phyloP scores from a whole-genome alignment of 371 early-diverging fungal species.

The Rhizopus delemar region DNA sequence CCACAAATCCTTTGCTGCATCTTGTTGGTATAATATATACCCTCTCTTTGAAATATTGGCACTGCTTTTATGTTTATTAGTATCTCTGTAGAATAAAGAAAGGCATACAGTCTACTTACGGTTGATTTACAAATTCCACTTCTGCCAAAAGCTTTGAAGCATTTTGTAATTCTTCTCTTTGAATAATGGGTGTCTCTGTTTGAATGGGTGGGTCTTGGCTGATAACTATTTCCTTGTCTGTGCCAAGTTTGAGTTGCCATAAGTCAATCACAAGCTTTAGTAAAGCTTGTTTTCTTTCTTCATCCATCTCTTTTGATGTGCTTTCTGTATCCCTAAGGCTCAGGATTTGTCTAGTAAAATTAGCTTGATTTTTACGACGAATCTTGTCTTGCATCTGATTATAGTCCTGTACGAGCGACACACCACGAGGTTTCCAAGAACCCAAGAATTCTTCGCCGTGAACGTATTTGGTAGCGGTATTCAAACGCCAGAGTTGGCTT shows the following conservation, averaged over 20 bases:
- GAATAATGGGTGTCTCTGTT: not conserved
- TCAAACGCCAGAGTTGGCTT: constrained; percentile 73
- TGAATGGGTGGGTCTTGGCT: constrained; percentile 52
- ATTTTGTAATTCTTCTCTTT: constrained; percentile 25
- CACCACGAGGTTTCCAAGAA: constrained; percentile 76
- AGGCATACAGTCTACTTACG: constrained; percentile 43
- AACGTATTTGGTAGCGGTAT: constrained; percentile 76
- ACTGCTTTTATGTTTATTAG: constrained; percentile 24
- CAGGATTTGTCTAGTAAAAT: constrained; percentile 45
- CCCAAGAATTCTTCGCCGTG: constrained; percentile 84
- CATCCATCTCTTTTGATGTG: constrained; percentile 12
- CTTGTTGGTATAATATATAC: constrained; percentile 63
- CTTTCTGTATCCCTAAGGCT: constrained; percentile 15
- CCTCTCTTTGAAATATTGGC: constrained; percentile 63
- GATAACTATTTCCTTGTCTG: constrained; percentile 57
- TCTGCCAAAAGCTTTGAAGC: constrained; percentile 57
- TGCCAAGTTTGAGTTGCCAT: constrained; percentile 51
- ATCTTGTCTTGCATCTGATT: constrained; percentile 44
- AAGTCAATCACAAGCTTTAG: constrained; percentile 42
- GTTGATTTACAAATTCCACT: constrained; percentile 55
- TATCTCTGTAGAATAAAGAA: not conserved
- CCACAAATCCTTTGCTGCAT: constrained; percentile 69
- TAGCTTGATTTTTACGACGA: constrained; percentile 45
- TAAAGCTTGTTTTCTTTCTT: constrained; percentile 28
- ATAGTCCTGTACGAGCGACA: constrained; percentile 69